Conservation (phyloP, 2,329 filamentous ascomycete species). For the Venturia pyrina region DNA sequence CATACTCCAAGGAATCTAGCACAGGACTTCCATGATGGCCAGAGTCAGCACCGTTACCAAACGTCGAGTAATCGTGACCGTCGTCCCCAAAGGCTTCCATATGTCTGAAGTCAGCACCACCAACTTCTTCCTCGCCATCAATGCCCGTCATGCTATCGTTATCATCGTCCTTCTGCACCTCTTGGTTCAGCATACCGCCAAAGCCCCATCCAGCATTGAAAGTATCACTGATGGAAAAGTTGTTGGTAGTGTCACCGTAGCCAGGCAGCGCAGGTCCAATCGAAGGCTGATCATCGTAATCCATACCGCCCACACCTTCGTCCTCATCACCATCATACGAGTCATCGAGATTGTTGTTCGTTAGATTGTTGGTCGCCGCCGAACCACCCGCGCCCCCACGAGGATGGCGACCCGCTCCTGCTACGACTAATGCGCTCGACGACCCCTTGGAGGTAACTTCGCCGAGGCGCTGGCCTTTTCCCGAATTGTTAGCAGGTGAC, state of each 20-base stretch:
- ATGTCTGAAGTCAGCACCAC: background rate
- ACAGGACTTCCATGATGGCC: background rate
- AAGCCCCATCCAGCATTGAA: background rate
- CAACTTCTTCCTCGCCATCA: background rate
- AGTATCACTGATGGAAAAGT: background rate
- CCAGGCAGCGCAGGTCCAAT: background rate
- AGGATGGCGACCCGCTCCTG: constrained; percentile 38
- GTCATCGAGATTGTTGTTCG: background rate
- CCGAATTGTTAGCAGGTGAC: constrained; percentile 41
- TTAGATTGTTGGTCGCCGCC: constrained; percentile 7
- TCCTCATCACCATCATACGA: constrained; percentile 2
- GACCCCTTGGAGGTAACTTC: constrained; percentile 64
- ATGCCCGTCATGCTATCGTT: background rate
- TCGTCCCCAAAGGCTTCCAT: background rate
- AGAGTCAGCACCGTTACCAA: background rate
- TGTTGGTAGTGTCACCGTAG: background rate
- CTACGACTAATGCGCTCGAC: constrained; percentile 78
- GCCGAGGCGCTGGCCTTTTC: constrained; percentile 82
- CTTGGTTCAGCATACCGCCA: background rate
- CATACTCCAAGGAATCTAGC: background rate
- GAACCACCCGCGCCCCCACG: constrained; percentile 21
- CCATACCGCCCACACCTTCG: background rate
- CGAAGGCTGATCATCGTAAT: background rate
- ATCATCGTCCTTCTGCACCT: background rate
- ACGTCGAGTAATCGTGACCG: background rate